Percentiles rank a stretch among this genome's conserved stretches.
phyloP scores from a whole-genome alignment of 139 green algal genomes.

The Coccomyxa sp. region DNA sequence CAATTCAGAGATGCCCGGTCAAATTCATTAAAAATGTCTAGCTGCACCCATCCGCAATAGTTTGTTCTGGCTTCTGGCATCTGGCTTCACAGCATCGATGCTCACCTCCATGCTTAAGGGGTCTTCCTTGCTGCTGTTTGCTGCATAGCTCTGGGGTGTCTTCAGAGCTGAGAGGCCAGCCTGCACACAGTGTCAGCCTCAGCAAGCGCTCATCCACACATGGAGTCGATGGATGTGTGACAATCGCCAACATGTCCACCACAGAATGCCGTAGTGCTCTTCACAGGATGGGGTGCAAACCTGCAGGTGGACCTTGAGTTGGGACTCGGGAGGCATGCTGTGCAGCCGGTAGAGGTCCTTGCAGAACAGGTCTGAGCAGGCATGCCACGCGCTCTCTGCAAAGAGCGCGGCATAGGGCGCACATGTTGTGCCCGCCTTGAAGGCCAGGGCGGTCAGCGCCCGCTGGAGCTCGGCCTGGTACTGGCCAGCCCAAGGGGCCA shows the following conservation, averaged over 20 bases:
- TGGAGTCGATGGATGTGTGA: background rate
- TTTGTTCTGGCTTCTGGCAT: background rate
- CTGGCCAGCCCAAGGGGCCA: conserved; percentile 62
- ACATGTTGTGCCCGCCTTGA: conserved; percentile 51
- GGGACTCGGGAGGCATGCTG: conserved; percentile 61
- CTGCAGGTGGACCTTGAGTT: conserved; percentile 77
- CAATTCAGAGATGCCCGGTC: background rate
- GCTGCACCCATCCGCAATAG: background rate
- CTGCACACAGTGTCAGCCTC: conserved; percentile 35
- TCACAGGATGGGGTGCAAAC: conserved; percentile 12
- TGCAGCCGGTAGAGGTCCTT: conserved; percentile 78
- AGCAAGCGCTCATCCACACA: background rate
- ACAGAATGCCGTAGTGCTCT: background rate
- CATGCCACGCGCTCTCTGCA: conserved; percentile 47
- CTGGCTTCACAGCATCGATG: background rate
- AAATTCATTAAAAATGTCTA: background rate
- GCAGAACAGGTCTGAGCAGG: conserved; percentile 63
- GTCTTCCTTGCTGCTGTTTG: conserved; percentile 57
- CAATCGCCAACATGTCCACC: background rate
- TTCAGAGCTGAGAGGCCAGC: conserved; percentile 85
- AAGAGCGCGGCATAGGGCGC: conserved; percentile 49
- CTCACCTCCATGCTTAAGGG: conserved; percentile 64
- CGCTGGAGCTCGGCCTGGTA: conserved; percentile 81
- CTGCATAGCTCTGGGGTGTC: conserved; percentile 49
- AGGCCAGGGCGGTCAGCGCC: conserved; percentile 71